Base-by-base conservation (phyloP, 768 basidiomycete species). In the Tricholoma flavovirens region DNA sequence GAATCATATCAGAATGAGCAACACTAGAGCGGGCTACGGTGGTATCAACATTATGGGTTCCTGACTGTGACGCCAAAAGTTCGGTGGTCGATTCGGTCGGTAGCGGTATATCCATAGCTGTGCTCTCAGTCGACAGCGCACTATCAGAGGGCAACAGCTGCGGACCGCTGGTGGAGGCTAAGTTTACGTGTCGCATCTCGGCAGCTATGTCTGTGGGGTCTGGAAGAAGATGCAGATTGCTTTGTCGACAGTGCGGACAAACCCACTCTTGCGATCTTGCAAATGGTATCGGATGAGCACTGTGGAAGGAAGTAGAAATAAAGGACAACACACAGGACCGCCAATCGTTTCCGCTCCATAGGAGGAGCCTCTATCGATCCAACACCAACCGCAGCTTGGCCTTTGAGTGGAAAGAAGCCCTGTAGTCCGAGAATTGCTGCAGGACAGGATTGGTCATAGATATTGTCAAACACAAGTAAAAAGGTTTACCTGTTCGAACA, bases 361-460 rank as follows among this genome's bases (percentile, higher is more conserved):
- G 77, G 66, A 21, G 89, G 89, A 65, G 85, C 85, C 60, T 94
- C 92, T 50, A 94, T 78, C 14, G 90, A 89, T n/a, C 92, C 92
- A 30, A 94, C 85, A 29, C 92, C 91, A 29, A 86, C 82, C 14
- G 93, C 90, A 45, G 87, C 84, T 58, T 90, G 86, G n/a, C 92
- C 92, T 64, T 87, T 92, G 52, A 93, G 74, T 35, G 91, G 89
- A 65, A 93, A 93, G 71, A 93, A 93, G 0, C 91, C 90, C 69
- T 93, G 91, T 4, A 93, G 77, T 33, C 90, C 91, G 60, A 93
- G 81, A 64, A 93, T 93, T 33, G 92, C 91, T 91, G 59, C 7
- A 11, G 26, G 12, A 19, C 36, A 46, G 17, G 53, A 50, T 53
- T 53, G 49, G 24, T 62, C 29, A 32, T 43, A 26, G 8, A 55